Percentiles rank a stretch among this genome's conserved stretches.
Evolutionary conservation across 2,329 filamentous ascomycete genomes (phyloP).

Genomic region (Blastomyces parvus): DNA sequence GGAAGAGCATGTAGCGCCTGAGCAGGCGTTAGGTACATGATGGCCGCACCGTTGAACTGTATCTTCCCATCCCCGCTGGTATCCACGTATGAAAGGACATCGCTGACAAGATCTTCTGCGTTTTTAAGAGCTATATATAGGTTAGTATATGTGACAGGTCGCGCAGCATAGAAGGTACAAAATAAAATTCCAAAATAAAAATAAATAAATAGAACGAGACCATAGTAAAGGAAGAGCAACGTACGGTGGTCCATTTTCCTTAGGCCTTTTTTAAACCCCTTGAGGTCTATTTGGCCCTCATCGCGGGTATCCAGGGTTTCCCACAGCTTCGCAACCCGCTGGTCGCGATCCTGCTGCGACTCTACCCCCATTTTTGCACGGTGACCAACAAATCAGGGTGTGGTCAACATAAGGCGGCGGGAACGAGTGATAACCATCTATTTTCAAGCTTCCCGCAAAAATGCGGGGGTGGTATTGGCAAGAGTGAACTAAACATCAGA

Average conservation of each 20-base stretch:
- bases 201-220: conserved; percentile 15
- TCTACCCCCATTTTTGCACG: conserved; percentile 57
- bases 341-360: conserved; percentile 67
- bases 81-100: conserved; percentile 74
- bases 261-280: conserved; percentile 74
- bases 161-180: background rate
- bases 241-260: conserved; percentile 84
- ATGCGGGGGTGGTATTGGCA: conserved; percentile 13
- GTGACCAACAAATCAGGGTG: background rate
- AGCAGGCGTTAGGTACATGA: conserved; percentile 8
- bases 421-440: conserved; percentile 12
- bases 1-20: conserved; percentile 10
- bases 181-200: background rate
- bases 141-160: conserved; percentile 9
- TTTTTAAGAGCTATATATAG: conserved; percentile 63
- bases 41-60: conserved; percentile 68
- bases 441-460: conserved; percentile 12
- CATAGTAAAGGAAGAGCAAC: background rate
- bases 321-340: conserved; percentile 78
- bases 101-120: conserved; percentile 72
- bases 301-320: conserved; percentile 64
- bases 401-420: conserved; percentile 8
- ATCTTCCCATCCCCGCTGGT: conserved; percentile 81
- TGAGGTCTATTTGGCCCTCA: conserved; percentile 72
- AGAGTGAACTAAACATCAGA: conserved; percentile 15